A percentile compares a stretch with the other conserved stretches of the same genome.
phyloP scores from a whole-genome alignment of 257 asterid species.

The Solanum corneliomulleri region DNA sequence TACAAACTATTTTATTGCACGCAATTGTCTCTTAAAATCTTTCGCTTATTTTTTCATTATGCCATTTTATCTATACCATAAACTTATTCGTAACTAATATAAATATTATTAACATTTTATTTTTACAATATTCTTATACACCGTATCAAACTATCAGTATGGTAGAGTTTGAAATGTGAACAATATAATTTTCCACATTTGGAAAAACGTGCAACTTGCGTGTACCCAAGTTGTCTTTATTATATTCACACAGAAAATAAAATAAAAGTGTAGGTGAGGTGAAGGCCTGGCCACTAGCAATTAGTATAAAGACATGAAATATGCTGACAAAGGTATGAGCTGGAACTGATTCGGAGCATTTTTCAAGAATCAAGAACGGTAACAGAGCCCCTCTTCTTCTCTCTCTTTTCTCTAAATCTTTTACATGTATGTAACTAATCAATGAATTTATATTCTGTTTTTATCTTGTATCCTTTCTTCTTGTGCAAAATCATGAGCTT shows the following conservation, averaged over 20 bases:
- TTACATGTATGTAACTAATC: background rate
- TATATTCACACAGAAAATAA: background rate
- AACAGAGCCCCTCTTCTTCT: background rate
- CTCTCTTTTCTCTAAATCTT: background rate
- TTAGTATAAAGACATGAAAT: background rate
- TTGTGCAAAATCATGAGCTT: background rate
- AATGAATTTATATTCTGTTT: background rate
- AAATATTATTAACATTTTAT: no score
- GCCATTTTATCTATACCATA: no score
- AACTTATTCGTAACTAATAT: accelerated
- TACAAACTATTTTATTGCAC: no score
- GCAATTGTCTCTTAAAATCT: no score
- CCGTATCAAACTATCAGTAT: accelerated
- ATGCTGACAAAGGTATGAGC: background rate
- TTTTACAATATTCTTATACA: no score
- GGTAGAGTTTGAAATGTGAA: background rate
- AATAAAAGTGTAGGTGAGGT: background rate
- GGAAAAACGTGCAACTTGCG: background rate
- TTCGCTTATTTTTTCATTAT: no score
- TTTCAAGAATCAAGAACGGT: background rate
- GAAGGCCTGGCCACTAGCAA: background rate
- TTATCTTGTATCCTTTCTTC: background rate
- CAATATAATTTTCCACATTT: background rate
- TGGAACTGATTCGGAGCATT: background rate
- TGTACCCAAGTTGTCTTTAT: background rate